These are phyloP conservation scores for Ogataea paraovalis DNA, from an alignment of 805 yeast genomes.

Conservation along the genomic window DNA sequence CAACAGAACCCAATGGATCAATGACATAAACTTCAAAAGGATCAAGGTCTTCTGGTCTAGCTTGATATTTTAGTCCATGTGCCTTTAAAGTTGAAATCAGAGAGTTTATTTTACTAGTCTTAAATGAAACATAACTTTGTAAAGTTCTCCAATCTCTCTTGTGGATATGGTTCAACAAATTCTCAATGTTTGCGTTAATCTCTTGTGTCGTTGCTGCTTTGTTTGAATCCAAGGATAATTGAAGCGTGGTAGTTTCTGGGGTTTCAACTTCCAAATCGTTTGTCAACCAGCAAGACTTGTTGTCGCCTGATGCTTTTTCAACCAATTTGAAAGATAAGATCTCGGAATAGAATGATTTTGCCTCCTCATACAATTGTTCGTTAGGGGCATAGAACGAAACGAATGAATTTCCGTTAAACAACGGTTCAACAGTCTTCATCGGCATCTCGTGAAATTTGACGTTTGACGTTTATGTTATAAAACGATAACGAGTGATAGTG, in stretches of 20 bases:
- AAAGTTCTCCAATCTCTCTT: constrained; percentile 49
- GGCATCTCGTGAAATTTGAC: constrained; percentile 10
- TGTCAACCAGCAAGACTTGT: constrained; percentile 31
- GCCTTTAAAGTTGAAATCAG: constrained; percentile 34
- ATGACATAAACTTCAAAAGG: constrained; percentile 73
- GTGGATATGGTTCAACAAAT: constrained; percentile 25
- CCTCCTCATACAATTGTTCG: constrained; percentile 36
- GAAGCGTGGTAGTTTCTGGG: constrained; percentile 23
- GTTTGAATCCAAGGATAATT: constrained; percentile 21
- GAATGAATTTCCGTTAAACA: constrained; percentile 56
- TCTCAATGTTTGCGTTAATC: constrained; percentile 25
- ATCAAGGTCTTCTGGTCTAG: constrained; percentile 64
- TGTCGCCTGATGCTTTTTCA: constrained; percentile 31
- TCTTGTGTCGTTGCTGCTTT: constrained; percentile 25
- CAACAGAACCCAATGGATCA: constrained; percentile 79
- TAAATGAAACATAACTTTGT: constrained; percentile 43
- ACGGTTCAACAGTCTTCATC: constrained; percentile 23
- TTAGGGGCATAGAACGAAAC: constrained; percentile 52
- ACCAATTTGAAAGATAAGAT: constrained; percentile 24
- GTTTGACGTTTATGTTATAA: no score
- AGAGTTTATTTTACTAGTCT: constrained; percentile 37
- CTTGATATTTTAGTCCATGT: constrained; percentile 41
- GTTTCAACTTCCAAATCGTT: constrained; percentile 18
- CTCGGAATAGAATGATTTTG: constrained; percentile 55
- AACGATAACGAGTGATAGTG: no score